phyloP scores from a whole-genome alignment of 257 asterid species.

The Galeopsis tetrahit region DNA sequence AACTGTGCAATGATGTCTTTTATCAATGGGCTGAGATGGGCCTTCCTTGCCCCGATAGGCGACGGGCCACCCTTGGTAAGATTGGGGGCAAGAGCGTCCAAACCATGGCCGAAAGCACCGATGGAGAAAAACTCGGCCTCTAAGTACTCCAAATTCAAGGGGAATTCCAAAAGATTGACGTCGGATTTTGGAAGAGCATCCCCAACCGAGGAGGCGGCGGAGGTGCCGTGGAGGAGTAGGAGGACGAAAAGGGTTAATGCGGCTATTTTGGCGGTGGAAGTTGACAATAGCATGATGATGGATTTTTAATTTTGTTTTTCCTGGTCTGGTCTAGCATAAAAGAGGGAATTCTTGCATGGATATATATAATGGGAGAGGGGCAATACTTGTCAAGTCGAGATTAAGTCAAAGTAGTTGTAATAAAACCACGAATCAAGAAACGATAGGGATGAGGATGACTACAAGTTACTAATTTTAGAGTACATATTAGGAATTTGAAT shows the following conservation, averaged over 20 bases:
- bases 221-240: constrained; percentile 13
- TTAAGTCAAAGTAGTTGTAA: background rate
- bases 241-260: constrained; percentile 24
- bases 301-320: background rate
- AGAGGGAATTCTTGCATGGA: background rate
- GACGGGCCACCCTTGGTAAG: constrained; percentile 68
- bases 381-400: constrained; percentile 3
- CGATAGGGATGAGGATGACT: background rate
- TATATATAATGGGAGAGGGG: background rate
- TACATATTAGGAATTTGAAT: too few species aligned
- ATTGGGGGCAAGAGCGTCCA: constrained; percentile 56
- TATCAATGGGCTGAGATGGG: constrained; percentile 52
- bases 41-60: constrained; percentile 59
- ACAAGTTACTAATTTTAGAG: background rate
- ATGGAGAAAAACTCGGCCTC: constrained; percentile 86
- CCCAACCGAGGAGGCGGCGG: background rate
- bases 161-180: constrained; percentile 64
- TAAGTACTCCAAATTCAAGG: constrained; percentile 73
- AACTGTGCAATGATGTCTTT: constrained; percentile 69
- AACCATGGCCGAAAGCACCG: constrained; percentile 68
- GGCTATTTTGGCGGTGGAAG: constrained; percentile 31
- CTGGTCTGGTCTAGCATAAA: background rate
- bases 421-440: background rate
- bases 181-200: constrained; percentile 45
- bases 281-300: constrained; percentile 35